Base-by-base conservation (phyloP, 768 basidiomycete species). In the Hortiboletus flavorubellus region DNA sequence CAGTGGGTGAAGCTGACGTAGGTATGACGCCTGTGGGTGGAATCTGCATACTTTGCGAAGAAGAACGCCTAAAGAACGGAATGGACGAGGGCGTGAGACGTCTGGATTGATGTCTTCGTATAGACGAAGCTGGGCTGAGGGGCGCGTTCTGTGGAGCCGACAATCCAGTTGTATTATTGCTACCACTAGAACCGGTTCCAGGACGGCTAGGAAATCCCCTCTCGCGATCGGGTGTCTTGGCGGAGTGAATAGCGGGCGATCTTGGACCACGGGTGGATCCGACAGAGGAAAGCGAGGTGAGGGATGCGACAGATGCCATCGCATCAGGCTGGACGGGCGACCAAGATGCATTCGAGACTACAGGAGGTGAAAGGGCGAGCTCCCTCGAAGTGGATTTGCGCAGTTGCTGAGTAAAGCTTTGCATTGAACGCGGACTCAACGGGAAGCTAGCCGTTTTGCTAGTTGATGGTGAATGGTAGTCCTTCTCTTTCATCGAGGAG, bases 11-110 rank as follows among this genome's bases (percentile, higher is more conserved):
- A 9, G 77, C 69, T 4, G 76, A 75, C 10, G 75, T 72, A 15
- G 78, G 71, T 29, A 78, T 66, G 50, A 66, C 54, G 49, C 56
- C 63, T n/a, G 70, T 66, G 8, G 82, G 75, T 18, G 84, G 80
- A 26, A 86, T 69, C 58, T 91, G 87, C 80, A 91, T 87, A 14
- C 89, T 91, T 65, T 93, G 89, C 8, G 93, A 94, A 29, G 91
- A 90, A 8, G 92, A 93, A 35, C 93, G 87, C 42, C 91, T 83
- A 76, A 96, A 95, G 73, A 96, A 96, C 2, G 93, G 93, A 55
- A 96, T 96, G 14, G 91, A 90, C 29, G 91, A 93, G 2, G 93
- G 93, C 1, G 93, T 94, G 44, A 93, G 81, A 55, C 93, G 86
- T 69, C 87, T 93, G 23, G 74, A 68, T 54, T 85, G 83, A 30